Evolutionary conservation across 352 stramenopile genomes (phyloP).

Genomic region (Pythium aristosporum): DNA sequence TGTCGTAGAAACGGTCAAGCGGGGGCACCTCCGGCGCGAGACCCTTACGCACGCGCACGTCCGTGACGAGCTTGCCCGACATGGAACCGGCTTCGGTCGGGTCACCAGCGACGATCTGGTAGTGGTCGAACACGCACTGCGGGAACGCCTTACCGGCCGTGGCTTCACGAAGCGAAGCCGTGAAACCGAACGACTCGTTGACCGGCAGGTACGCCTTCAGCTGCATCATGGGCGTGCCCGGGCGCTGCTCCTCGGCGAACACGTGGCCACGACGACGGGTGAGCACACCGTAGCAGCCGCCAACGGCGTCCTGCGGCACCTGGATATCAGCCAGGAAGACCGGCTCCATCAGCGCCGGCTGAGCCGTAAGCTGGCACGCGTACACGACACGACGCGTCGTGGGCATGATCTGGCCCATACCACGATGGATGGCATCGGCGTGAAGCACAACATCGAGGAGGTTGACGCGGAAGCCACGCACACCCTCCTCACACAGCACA

Average conservation of each 20-base stretch:
- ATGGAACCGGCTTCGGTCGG: slow-evolving; percentile 92
- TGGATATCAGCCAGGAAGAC: slow-evolving; percentile 99
- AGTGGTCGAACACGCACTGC: slow-evolving; percentile 99
- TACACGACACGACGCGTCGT: slow-evolving; percentile 98
- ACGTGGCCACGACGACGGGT: slow-evolving; percentile 98
- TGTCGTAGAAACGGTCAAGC: slow-evolving; percentile 99
- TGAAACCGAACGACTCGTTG: slow-evolving; percentile 99
- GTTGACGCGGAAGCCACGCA: slow-evolving; percentile 97
- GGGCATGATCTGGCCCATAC: slow-evolving; percentile 99
- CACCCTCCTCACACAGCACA: slow-evolving; percentile 97
- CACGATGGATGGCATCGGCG: slow-evolving; percentile 99
- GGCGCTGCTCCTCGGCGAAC: slow-evolving; percentile 98
- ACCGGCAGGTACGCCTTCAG: slow-evolving; percentile 99
- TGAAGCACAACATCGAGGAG: slow-evolving; percentile 99
- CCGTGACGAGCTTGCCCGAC: slow-evolving; percentile 93
- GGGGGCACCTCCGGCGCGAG: slow-evolving; percentile 95
- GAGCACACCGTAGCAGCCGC: slow-evolving; percentile 99
- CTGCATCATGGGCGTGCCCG: slow-evolving; percentile 98
- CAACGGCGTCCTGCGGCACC: slow-evolving; percentile 97
- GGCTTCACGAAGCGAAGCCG: slow-evolving; percentile 95
- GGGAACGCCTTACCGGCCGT: slow-evolving; percentile 99
- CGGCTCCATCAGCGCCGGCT: slow-evolving; percentile 96
- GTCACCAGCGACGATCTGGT: slow-evolving; percentile 94
- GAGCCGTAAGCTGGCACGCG: slow-evolving; percentile 94
- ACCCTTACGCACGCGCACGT: slow-evolving; percentile 98